Percentiles rank a stretch among this genome's conserved stretches.
Conservation (phyloP, 2,329 filamentous ascomycete genomes). For the Didymella sp. region DNA sequence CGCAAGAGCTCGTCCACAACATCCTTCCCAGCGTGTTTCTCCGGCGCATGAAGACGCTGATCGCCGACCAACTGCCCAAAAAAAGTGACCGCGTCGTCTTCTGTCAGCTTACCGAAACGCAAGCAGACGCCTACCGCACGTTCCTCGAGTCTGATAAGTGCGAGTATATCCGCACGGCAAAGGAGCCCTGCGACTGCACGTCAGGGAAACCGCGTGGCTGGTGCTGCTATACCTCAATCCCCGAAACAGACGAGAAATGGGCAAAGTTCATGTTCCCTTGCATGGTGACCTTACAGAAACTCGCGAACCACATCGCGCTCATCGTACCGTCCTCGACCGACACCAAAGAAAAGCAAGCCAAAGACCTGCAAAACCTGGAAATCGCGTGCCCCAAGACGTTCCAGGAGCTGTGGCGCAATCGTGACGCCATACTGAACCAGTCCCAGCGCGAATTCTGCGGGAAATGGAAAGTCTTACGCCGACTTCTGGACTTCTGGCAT, state of each 20-base stretch:
- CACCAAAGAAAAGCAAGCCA: conserved; percentile 73
- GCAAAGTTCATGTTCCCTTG: conserved; percentile 82
- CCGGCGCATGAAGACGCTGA: conserved; percentile 89
- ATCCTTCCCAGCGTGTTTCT: conserved; percentile 89
- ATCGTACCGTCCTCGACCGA: conserved; percentile 75
- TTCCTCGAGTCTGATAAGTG: conserved; percentile 78
- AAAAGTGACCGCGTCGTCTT: conserved; percentile 96
- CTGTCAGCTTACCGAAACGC: conserved; percentile 83
- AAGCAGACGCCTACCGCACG: conserved; percentile 82
- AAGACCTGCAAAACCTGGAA: conserved; percentile 76
- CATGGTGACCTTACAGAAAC: conserved; percentile 81
- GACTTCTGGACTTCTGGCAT: conserved; percentile 88
- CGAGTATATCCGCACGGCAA: conserved; percentile 70
- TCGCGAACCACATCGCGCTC: conserved; percentile 91
- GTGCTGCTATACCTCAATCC: conserved; percentile 73
- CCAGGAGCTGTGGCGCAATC: conserved; percentile 73
- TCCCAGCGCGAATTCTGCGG: conserved; percentile 92
- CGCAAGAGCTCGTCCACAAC: conserved; percentile 83
- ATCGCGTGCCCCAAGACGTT: conserved; percentile 77
- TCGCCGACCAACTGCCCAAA: conserved; percentile 89
- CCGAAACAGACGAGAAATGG: conserved; percentile 67
- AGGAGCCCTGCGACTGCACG: conserved; percentile 72
- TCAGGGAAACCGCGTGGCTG: conserved; percentile 76
- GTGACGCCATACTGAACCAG: conserved; percentile 80
- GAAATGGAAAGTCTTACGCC: conserved; percentile 92